Evolutionary conservation across 805 yeast genomes (phyloP).

Genomic region (Candida stauntonica): DNA sequence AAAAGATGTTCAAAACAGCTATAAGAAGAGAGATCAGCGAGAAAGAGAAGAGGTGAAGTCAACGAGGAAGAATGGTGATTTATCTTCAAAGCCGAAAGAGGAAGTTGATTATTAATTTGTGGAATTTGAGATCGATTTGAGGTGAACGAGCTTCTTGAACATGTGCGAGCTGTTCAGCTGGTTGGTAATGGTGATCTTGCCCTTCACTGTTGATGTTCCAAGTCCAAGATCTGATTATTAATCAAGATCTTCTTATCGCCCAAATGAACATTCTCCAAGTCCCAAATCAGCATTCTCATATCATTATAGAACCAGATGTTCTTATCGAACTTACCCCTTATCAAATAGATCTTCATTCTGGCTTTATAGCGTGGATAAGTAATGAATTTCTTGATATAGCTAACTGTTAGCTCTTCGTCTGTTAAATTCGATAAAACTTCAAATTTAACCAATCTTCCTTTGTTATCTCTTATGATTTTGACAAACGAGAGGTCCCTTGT

Average conservation of each 20-base stretch:
- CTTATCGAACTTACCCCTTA: conserved; percentile 22
- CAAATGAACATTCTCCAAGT: conserved; percentile 18
- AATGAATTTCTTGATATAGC: conserved; percentile 33
- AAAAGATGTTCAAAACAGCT: conserved; percentile 9
- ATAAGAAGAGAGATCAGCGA: conserved; percentile 12
- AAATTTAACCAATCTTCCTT: conserved; percentile 35
- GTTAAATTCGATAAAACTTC: conserved; percentile 27
- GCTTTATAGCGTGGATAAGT: conserved; percentile 43
- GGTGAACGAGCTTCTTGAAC: no score
- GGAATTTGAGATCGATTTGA: no score
- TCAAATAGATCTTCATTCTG: conserved; percentile 38
- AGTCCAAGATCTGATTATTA: conserved; percentile 20
- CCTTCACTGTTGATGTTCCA: no score
- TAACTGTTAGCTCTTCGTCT: conserved; percentile 14
- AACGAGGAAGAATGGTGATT: no score
- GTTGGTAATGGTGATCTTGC: no score
- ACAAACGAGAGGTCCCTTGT: conserved; percentile 30
- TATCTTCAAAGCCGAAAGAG: no score
- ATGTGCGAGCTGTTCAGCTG: no score
- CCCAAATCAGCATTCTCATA: conserved; percentile 29
- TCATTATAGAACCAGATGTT: conserved; percentile 29
- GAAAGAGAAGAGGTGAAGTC: conserved; percentile 5
- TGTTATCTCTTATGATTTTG: conserved; percentile 35
- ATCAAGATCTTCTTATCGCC: conserved; percentile 21
- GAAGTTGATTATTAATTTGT: no score